phyloP scores from a whole-genome alignment of 148 eudicot genomes.

The Drosera capensis region DNA sequence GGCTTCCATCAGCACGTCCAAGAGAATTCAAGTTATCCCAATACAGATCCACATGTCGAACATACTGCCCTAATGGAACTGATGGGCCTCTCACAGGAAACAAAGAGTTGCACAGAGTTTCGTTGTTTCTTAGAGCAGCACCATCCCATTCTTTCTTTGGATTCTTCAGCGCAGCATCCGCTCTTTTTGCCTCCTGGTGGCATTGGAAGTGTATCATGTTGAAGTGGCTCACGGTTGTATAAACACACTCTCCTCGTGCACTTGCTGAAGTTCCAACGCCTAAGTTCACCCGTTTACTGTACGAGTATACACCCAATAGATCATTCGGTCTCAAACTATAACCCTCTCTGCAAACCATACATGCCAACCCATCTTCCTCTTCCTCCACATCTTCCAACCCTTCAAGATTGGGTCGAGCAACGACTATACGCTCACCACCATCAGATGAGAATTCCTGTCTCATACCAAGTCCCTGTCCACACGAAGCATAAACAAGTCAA shows the following conservation, averaged over 20 bases:
- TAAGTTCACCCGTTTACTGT: conserved; percentile 88
- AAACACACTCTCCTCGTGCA: conserved; percentile 89
- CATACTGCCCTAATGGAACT: conserved; percentile 79
- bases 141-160: conserved; percentile 99
- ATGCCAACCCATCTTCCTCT: conserved; percentile 93
- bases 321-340: conserved; percentile 80
- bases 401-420: conserved; percentile 69
- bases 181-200: conserved; percentile 98
- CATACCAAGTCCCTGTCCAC: conserved; percentile 64
- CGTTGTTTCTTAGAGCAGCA: conserved; percentile 88
- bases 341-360: conserved; percentile 99
- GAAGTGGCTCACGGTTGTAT: conserved; percentile 96
- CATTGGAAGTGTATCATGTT: conserved; percentile 96
- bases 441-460: conserved; percentile 69
- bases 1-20: conserved; percentile 97
- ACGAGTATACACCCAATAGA: conserved; percentile 78
- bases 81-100: conserved; percentile 87
- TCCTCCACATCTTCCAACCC: conserved; percentile 94
- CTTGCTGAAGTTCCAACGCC: conserved; percentile 71
- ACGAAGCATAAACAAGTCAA: too few relatives aligned
- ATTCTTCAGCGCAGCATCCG: conserved; percentile 74
- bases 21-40: conserved; percentile 96
- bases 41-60: conserved; percentile 71
- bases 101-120: conserved; percentile 86
- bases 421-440: conserved; percentile 95